Evolutionary conservation across 2,329 filamentous ascomycete genomes (phyloP), one percentile per base, ranked within the genome.

Genomic region (Hypoxylon sp.): DNA sequence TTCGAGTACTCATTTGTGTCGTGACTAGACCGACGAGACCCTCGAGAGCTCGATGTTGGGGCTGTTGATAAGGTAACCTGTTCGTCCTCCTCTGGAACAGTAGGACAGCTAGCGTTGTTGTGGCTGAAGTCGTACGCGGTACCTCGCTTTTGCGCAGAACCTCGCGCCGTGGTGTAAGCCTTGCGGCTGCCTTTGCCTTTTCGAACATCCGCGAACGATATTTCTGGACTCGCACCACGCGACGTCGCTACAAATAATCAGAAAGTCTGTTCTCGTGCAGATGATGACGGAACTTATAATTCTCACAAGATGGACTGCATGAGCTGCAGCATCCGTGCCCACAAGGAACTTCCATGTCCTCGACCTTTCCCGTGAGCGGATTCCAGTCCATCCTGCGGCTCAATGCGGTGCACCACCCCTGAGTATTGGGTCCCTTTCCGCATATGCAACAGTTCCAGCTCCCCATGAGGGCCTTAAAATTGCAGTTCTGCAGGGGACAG

Each of bases 401-500:
- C 11, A 78, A 76, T 68, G 81, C 82, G 9, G 79, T 81, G 74
- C 86, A 88, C 86, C 86, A 88, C 5, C 86, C 86, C 65, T 81
- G 79, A 1, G 77, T 81, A 72, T 88, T 88, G 17, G 85, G 83
- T 0, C 84, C 84, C 42, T 84, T 80, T 2, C 82, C 78, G 71
- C 86, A 88, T 35, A 80, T 73, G 75, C 86, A 88, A 70, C 86
- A 88, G n/a, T 79, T 82, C 86, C 86, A 88, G 31, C 76, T 81
- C 17, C 84, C 82, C 42, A 81, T 84, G 37, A 86, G 81, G 52
- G 81, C 80, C 61, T 82, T 82, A 76, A 84, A 88, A 69, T 83
- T 80, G 74, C 86, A 88, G 72, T 85, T 83, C 67, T 82, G 79
- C 19, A 88, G 77, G 11, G 84, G 84, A 56, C 86, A 88, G 44